Percentiles rank a stretch among this genome's conserved stretches.
Evolutionary conservation across 768 basidiomycete genomes (phyloP).

Genomic region (Neoboletus brunneissimus): DNA sequence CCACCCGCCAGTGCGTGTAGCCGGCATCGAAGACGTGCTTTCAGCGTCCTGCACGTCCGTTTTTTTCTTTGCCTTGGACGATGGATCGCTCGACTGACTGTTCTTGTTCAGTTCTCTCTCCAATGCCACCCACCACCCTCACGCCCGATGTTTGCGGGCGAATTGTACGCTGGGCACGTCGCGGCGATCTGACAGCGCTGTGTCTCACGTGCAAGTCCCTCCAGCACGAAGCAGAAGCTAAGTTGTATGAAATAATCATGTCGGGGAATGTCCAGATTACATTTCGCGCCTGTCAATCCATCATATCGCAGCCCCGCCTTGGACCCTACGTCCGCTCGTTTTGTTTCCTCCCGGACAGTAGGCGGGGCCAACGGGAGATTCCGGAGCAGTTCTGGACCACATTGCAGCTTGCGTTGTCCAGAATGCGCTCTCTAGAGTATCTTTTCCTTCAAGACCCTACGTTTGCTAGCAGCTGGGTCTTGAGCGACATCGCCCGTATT

Average conservation of each 20-base stretch:
- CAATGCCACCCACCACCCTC: constrained; percentile 25
- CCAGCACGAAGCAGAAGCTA: constrained; percentile 46
- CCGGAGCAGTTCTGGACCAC: constrained; percentile 43
- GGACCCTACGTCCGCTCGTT: constrained; percentile 45
- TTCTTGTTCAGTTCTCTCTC: not conserved
- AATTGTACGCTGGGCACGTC: constrained; percentile 38
- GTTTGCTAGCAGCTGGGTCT: constrained; percentile 43
- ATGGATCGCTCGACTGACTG: not conserved
- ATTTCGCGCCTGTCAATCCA: constrained; percentile 38
- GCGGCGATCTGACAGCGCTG: constrained; percentile 42
- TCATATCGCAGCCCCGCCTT: constrained; percentile 35
- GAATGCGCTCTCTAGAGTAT: constrained; percentile 43
- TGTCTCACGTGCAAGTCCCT: constrained; percentile 46
- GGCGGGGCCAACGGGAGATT: constrained; percentile 24
- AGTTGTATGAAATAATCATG: constrained; percentile 43
- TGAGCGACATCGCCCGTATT: constrained; percentile 37
- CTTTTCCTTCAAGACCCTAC: constrained; percentile 43
- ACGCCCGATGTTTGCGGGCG: constrained; percentile 43
- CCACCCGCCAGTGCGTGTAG: not conserved
- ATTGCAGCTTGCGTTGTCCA: constrained; percentile 41
- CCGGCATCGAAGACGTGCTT: not conserved
- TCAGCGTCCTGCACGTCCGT: not conserved
- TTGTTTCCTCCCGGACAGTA: constrained; percentile 37
- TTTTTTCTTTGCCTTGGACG: not conserved
- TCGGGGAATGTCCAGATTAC: constrained; percentile 37